Base-by-base conservation (phyloP, 768 basidiomycete genomes). In the Boletus insuetus region DNA sequence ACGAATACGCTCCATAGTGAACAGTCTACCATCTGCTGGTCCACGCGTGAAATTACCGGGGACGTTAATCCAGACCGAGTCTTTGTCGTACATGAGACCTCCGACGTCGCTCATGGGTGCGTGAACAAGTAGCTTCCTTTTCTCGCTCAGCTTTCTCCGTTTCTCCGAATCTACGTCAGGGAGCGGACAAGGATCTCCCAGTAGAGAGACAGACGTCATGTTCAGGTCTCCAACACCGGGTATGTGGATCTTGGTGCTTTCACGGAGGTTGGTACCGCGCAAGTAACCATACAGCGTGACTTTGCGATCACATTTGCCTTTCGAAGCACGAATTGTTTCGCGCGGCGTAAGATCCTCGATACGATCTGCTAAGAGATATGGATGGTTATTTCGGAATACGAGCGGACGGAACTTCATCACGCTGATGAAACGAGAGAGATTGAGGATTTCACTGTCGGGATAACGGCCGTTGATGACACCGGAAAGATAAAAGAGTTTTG, bases 41-140 rank as follows among this genome's bases (percentile, higher is more conserved):
- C 84, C 86, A 56, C 87, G 79, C 14, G 91, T 87, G 69, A 99
- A 99, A 65, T 82, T 96, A 1, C 97, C 97, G 13, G 94, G 90
- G 11, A 98, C 95, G 69, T 98, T 98, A 60, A 99, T 88, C 81
- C 91, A 99, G 3, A 99, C 95, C 0, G 94, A 93, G 66, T 98
- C 96, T 71, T 98, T 98, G 76, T 99, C 97, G 67, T 96, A 98
- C 73, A 91, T 84, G 51, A 99, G 84, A 3, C 96, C 97, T 12
- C 96, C 96, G 2, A 98, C 88, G 65, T 98, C 96, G 70, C 94
- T 97, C 97, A 99, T 98, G 1, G 97, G 97, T 16, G 97, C 97
- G 69, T 98, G 93, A 2, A 98, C 84, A 2, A 96, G 74, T 39
- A 93, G 68, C 68, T 91, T 95, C 71, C 89, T 91, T 77, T 97